Percentiles rank a stretch among this genome's conserved stretches.
Evolutionary conservation across 768 basidiomycete genomes (phyloP).

Genomic region (Trametes villosa): DNA sequence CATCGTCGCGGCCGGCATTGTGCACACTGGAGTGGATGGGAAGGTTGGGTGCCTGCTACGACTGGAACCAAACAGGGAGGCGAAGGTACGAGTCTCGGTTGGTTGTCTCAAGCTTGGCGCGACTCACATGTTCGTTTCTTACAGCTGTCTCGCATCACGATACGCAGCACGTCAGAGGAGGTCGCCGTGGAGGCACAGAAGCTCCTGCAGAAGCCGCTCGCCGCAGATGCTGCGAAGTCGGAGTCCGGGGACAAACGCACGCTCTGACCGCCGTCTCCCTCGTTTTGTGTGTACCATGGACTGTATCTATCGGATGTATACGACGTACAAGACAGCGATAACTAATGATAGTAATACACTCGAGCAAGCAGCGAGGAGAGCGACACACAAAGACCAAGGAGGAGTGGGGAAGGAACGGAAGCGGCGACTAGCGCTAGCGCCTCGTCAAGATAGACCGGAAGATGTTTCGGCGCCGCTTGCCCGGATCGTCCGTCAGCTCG

Average conservation of each 20-base stretch:
- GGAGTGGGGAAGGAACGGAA: neutral
- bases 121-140: neutral
- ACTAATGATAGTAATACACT: slow-evolving; percentile 21
- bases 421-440: slow-evolving; percentile 41
- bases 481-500: slow-evolving; percentile 23
- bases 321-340: slow-evolving; percentile 21
- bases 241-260: slow-evolving; percentile 20
- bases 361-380: neutral
- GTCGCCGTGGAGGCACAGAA: slow-evolving; percentile 77
- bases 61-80: slow-evolving; percentile 93
- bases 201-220: slow-evolving; percentile 46
- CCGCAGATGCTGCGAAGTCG: slow-evolving; percentile 23
- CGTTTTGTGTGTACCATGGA: slow-evolving; percentile 15
- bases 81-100: slow-evolving; percentile 64
- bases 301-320: slow-evolving; percentile 24
- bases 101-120: neutral
- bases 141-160: slow-evolving; percentile 89
- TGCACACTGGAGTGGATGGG: slow-evolving; percentile 89
- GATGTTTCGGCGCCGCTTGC: slow-evolving; percentile 42
- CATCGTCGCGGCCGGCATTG: slow-evolving; percentile 91
- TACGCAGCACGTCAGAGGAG: slow-evolving; percentile 93
- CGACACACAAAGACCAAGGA: neutral
- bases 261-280: neutral
- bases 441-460: slow-evolving; percentile 46
- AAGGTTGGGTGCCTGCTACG: slow-evolving; percentile 95